Base-by-base conservation (phyloP, 176 grass and related monocot species). In the Phyllostachys edulis region DNA sequence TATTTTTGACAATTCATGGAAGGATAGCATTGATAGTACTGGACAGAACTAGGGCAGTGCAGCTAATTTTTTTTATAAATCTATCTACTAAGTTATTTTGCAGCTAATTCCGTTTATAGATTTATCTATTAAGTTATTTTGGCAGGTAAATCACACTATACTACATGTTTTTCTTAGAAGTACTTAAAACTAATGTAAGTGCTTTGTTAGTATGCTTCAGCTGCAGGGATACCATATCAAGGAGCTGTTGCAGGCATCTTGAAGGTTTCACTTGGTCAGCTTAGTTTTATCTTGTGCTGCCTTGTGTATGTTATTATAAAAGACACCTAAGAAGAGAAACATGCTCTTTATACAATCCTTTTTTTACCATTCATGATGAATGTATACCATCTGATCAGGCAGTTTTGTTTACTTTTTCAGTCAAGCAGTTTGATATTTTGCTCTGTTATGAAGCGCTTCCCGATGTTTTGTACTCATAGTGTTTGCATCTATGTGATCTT, bases 171-270 rank as follows among this genome's bases (percentile, higher is more conserved):
- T 38, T 83, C 9, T 11, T 47, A 9, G 17, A 69, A 34, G 24
- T 27, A 80, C 20, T 24, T 47, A 24, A 54, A 52, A 80, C 62
- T 72, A 54, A 78, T 88, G n/a, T 41, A 80, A 59, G 64, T 72
- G 45, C 20, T 80, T 71, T 55, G 8, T 26, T 65, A 32, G 63
- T 87, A 1, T 85, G 41, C 54, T 84, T 75, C 89, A 99, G 93
- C 79, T 96, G 59, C 89, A 96, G 91, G 91, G 96, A 63, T 99
- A 94, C 61, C 84, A 92, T 87, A 88, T 99, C 52, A 94, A 90
- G 83, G 96, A 94, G 84, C 70, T 99, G 14, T 40, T 99, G 64
- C 87, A 90, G 76, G 88, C 93, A 89, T 90, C 88, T 68, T 94
- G 76, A 95, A 85, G 34, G 45, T 76, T 76, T 77, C 18, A 78